phyloP scores from a whole-genome alignment of 2,329 filamentous ascomycete species.

The Fusarium buxicola region DNA sequence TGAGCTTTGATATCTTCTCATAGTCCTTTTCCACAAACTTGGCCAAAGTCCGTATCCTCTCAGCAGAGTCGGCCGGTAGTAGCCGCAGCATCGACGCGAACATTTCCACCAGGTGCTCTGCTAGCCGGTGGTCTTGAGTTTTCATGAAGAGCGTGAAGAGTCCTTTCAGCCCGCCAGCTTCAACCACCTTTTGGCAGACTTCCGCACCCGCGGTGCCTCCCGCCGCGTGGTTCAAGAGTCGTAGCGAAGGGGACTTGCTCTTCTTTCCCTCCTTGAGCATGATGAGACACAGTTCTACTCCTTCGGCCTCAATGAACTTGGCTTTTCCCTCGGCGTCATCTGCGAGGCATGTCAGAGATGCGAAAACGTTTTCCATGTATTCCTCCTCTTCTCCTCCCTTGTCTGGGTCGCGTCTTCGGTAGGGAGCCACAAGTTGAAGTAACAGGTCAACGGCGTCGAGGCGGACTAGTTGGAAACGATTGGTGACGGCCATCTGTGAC shows the following conservation, averaged over 20 bases:
- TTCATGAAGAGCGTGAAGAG: conserved; percentile 92
- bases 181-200: conserved; percentile 81
- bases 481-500: conserved; percentile 77
- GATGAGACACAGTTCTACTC: conserved; percentile 89
- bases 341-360: conserved; percentile 82
- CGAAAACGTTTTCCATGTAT: conserved; percentile 94
- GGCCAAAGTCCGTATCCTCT: conserved; percentile 84
- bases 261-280: conserved; percentile 92
- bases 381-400: conserved; percentile 93
- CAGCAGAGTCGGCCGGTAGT: conserved; percentile 80
- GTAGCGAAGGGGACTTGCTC: conserved; percentile 80
- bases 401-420: conserved; percentile 86
- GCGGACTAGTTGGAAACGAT: conserved; percentile 70
- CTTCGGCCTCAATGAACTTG: conserved; percentile 90
- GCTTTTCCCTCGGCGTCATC: conserved; percentile 80
- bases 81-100: conserved; percentile 85
- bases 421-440: conserved; percentile 85
- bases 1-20: conserved; percentile 80
- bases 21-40: conserved; percentile 98
- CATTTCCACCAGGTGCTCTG: conserved; percentile 86
- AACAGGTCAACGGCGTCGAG: conserved; percentile 81
- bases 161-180: conserved; percentile 85
- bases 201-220: conserved; percentile 58
- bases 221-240: conserved; percentile 87
- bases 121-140: conserved; percentile 74